Conservation (phyloP, 148 eudicot genomes). For the Rhododendron ferrugineum region DNA sequence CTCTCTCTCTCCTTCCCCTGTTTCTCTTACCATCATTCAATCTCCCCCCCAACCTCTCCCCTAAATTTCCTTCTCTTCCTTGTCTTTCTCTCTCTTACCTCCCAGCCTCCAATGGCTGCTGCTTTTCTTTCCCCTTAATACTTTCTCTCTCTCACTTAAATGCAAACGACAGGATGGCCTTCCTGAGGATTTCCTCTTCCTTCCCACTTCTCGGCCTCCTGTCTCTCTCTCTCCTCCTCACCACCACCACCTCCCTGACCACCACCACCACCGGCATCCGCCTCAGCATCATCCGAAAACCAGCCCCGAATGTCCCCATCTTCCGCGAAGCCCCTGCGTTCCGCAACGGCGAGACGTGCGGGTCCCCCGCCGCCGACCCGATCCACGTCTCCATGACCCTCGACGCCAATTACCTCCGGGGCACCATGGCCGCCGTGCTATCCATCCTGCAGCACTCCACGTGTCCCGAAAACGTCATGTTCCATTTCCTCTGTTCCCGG, state of each 20-base stretch:
- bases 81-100: constrained; percentile 2
- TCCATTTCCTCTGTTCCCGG: constrained; percentile 27
- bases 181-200: background rate
- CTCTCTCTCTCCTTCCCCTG: background rate
- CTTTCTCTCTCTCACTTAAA: background rate
- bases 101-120: constrained; percentile 15
- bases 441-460: constrained; percentile 40
- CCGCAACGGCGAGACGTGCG: constrained; percentile 16
- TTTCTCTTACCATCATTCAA: constrained; percentile 1
- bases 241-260: background rate
- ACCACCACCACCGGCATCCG: constrained; percentile 12
- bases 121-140: background rate
- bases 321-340: constrained; percentile 24
- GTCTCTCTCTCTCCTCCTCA: constrained; percentile 10
- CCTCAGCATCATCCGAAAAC: constrained; percentile 16
- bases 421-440: constrained; percentile 35
- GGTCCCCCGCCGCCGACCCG: background rate
- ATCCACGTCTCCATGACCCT: constrained; percentile 40
- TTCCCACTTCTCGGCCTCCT: constrained; percentile 10
- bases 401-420: constrained; percentile 33
- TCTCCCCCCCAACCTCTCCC: background rate
- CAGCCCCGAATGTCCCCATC: constrained; percentile 12
- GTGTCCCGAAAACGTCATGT: constrained; percentile 26
- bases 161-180: constrained; percentile 28
- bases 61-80: background rate